These are phyloP conservation scores for Podaxis rugospora DNA, from an alignment of 768 basidiomycete species.

Conservation along the genomic window DNA sequence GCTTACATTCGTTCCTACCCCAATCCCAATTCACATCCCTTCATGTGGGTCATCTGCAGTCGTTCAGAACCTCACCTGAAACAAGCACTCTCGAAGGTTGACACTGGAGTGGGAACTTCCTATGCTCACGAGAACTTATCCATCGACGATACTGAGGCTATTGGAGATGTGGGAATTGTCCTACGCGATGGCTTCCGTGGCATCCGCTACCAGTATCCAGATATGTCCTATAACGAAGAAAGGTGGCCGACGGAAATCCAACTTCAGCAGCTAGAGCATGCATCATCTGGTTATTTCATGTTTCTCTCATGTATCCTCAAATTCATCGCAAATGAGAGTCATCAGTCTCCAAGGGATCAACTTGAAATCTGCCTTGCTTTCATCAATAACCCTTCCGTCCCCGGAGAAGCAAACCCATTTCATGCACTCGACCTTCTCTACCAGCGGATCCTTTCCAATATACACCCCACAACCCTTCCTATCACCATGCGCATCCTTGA, in stretches of 20 bases:
- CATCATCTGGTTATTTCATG: not conserved
- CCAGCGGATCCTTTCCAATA: not conserved
- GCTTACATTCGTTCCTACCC: not conserved
- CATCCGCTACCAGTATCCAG: not conserved
- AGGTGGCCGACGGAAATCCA: not conserved
- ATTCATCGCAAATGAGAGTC: not conserved
- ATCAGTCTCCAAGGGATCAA: not conserved
- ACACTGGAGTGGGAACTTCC: too few species aligned
- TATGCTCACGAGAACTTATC: not conserved
- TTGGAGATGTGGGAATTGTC: not conserved
- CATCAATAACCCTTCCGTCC: not conserved
- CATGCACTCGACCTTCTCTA: conserved; percentile 1
- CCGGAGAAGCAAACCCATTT: not conserved
- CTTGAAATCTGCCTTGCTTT: not conserved
- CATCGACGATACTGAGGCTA: not conserved
- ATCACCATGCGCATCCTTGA: not conserved
- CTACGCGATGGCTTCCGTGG: not conserved
- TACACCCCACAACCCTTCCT: not conserved
- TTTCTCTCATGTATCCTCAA: not conserved
- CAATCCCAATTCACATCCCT: not conserved
- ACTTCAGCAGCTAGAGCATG: not conserved
- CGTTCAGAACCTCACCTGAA: not conserved
- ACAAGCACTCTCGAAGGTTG: not conserved
- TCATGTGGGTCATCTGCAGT: not conserved
- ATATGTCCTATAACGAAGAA: not conserved